Evolutionary conservation across 2,329 filamentous ascomycete species (phyloP).

Genomic region (Microsporum ferrugineum): DNA sequence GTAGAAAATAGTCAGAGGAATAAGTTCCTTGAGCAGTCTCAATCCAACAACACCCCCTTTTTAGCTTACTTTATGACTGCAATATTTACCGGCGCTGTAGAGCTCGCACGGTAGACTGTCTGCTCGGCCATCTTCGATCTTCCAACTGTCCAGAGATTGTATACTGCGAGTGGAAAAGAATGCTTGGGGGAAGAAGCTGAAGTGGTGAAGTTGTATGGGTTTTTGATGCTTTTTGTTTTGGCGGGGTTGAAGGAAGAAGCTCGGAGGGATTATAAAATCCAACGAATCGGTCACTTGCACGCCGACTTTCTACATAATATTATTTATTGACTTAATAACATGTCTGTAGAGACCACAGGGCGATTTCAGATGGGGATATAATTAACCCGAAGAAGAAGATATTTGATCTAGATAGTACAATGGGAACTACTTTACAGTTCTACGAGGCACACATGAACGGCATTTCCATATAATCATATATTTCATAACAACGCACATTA

Average conservation of each 20-base stretch:
- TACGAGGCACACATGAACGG: too few species aligned
- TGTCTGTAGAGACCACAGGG: too few species aligned
- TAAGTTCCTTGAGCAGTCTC: not conserved
- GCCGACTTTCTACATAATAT: not conserved
- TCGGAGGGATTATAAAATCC: not conserved
- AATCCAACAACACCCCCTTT: slow-evolving; percentile 2
- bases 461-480: too few species aligned
- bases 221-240: not conserved
- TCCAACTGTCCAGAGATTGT: not conserved
- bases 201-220: not conserved
- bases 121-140: slow-evolving; percentile 16
- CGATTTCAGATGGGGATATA: too few species aligned
- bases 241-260: not conserved
- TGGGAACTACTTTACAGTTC: too few species aligned
- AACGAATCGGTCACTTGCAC: not conserved
- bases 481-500: too few species aligned
- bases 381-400: too few species aligned
- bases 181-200: not conserved
- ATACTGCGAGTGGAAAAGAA: not conserved
- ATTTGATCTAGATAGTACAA: too few species aligned
- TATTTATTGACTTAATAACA: too few species aligned
- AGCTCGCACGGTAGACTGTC: slow-evolving; percentile 76
- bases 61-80: slow-evolving; percentile 76
- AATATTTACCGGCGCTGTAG: slow-evolving; percentile 95
- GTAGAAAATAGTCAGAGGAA: not conserved